Conservation (phyloP, 2,329 filamentous ascomycete genomes). For the Nigrospora sphaerica region DNA sequence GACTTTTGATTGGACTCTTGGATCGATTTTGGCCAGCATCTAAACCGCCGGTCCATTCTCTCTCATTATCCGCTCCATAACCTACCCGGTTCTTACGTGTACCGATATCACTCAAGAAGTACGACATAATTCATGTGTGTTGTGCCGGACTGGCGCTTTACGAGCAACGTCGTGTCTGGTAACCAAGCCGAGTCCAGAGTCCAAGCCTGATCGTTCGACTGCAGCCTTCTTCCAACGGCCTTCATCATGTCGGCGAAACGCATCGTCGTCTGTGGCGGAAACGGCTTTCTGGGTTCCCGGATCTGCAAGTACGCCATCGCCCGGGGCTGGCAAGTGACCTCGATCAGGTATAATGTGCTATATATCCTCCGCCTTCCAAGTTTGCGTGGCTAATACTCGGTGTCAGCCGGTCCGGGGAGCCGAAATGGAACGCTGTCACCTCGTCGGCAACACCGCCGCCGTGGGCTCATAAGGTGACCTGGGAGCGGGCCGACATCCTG, state of each 20-base stretch:
- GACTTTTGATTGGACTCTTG: too few species aligned
- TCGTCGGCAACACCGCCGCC: conserved; percentile 61
- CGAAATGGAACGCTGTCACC: conserved; percentile 76
- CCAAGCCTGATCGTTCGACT: too few species aligned
- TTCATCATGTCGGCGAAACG: conserved; percentile 51
- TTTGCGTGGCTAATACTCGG: neutral
- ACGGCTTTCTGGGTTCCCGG: conserved; percentile 79
- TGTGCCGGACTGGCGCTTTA: too few species aligned
- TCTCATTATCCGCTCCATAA: too few species aligned
- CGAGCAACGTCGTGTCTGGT: too few species aligned
- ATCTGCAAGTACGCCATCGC: conserved; percentile 87
- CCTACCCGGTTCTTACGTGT: too few species aligned
- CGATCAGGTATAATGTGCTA: conserved; percentile 63
- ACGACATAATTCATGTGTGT: too few species aligned
- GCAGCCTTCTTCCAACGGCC: conserved; percentile 2
- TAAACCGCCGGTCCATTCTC: too few species aligned
- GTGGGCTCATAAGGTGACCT: conserved; percentile 78
- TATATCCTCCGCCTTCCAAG: conserved; percentile 7
- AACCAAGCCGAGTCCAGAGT: too few species aligned
- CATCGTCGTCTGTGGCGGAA: conserved; percentile 87
- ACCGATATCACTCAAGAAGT: too few species aligned
- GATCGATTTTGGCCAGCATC: too few species aligned
- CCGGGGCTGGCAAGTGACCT: conserved; percentile 86
- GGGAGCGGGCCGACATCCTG: conserved; percentile 85
- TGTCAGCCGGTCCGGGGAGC: conserved; percentile 78